Conservation (phyloP, 1,284 basidiomycete species). For the Vanrija sp. region DNA sequence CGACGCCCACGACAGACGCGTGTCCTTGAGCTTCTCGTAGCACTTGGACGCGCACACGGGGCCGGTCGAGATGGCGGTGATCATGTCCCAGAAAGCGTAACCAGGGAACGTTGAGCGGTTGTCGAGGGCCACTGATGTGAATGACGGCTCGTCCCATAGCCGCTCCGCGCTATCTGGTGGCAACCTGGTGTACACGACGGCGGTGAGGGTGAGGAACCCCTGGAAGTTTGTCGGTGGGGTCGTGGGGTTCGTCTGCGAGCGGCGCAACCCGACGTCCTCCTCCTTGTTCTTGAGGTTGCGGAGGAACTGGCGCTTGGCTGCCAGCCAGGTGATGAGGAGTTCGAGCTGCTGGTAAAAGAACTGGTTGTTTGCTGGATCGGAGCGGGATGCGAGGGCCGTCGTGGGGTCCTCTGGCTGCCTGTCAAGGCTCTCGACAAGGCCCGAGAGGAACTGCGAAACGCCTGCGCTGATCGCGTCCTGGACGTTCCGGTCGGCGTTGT, state of each 20-base stretch:
- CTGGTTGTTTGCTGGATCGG: constrained; percentile 36
- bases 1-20: constrained; percentile 28
- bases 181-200: constrained; percentile 69
- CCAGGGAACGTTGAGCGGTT: constrained; percentile 66
- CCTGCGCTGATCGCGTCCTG: constrained; percentile 77
- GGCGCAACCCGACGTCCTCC: constrained; percentile 63
- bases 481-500: constrained; percentile 73
- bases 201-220: constrained; percentile 74
- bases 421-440: constrained; percentile 40
- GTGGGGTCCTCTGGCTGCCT: constrained; percentile 53
- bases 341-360: constrained; percentile 67
- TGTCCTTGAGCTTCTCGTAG: constrained; percentile 40
- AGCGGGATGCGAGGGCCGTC: constrained; percentile 64
- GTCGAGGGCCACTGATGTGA: constrained; percentile 81
- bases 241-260: constrained; percentile 53
- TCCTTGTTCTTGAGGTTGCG: constrained; percentile 85
- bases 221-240: constrained; percentile 63
- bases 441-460: constrained; percentile 69
- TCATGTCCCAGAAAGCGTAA: constrained; percentile 80
- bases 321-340: constrained; percentile 66
- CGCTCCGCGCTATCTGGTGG: constrained; percentile 71
- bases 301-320: constrained; percentile 77
- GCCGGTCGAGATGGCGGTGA: constrained; percentile 77
- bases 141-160: constrained; percentile 74
- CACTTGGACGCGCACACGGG: constrained; percentile 62